These are phyloP conservation scores for Ammopiptanthus mongolicus DNA, from an alignment of 306 rosid genomes.

Conservation along the genomic window DNA sequence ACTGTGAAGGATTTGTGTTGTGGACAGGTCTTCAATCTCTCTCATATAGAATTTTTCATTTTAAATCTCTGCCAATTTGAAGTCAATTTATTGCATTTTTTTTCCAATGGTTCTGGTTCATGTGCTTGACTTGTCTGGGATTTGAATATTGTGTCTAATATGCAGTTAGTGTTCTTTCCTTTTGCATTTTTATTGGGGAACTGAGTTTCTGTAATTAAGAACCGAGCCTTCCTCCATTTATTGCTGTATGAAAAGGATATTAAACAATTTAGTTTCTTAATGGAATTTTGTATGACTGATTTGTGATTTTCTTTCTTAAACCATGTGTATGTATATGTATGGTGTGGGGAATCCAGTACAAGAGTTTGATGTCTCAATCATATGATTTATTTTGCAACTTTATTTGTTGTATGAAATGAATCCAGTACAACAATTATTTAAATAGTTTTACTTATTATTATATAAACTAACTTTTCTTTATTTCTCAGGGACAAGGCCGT, in stretches of 20 bases:
- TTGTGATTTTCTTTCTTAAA: constrained; percentile 4
- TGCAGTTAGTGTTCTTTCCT: constrained; percentile 15
- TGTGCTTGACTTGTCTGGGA: too few species aligned
- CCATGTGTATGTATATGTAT: neutral
- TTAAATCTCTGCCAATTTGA: constrained; percentile 9
- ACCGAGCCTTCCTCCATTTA: neutral
- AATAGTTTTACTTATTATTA: too few species aligned
- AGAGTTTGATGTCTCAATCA: neutral
- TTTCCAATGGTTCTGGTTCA: too few species aligned
- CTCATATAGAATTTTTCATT: neutral
- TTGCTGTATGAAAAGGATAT: neutral
- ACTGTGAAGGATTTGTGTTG: constrained; percentile 18
- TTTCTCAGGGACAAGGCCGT: too few species aligned
- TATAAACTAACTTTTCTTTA: too few species aligned
- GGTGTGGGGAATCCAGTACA: neutral
- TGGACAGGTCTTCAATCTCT: constrained; percentile 24
- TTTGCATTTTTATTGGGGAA: neutral
- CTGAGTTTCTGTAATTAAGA: neutral
- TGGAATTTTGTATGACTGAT: neutral
- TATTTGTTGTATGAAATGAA: constrained; percentile 10
- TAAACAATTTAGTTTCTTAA: neutral
- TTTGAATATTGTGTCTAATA: too few species aligned
- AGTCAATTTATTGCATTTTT: too few species aligned
- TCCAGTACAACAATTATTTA: too few species aligned
- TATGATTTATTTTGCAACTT: constrained; percentile 2